Evolutionary conservation across 495 filamentous ascomycete species (phyloP).

Genomic region (Aspergillus egyptiacus): DNA sequence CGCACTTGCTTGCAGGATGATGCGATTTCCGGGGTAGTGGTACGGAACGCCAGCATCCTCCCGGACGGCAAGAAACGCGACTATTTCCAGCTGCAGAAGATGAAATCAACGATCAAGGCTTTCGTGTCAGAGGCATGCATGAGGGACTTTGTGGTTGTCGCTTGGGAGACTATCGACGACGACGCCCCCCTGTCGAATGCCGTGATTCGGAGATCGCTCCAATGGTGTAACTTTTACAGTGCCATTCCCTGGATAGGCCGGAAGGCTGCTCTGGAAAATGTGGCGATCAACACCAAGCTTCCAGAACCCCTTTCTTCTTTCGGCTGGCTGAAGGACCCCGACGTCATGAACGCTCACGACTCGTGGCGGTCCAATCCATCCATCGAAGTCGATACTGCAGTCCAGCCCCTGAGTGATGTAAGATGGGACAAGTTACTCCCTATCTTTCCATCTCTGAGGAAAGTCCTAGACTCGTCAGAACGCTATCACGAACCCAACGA

Average conservation of each 20-base stretch:
- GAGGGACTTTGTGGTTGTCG: slow-evolving; percentile 40
- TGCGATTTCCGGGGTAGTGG: slow-evolving; percentile 39
- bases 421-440: slow-evolving; percentile 27
- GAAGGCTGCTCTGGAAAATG: slow-evolving; percentile 36
- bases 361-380: slow-evolving; percentile 42
- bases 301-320: slow-evolving; percentile 48
- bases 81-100: slow-evolving; percentile 40
- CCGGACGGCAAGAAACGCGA: slow-evolving; percentile 43
- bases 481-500: slow-evolving; percentile 4
- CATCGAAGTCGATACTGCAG: slow-evolving; percentile 19
- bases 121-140: slow-evolving; percentile 50
- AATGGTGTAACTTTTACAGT: slow-evolving; percentile 54
- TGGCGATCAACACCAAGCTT: slow-evolving; percentile 29
- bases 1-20: slow-evolving; percentile 29
- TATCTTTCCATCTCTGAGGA: slow-evolving; percentile 26
- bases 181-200: slow-evolving; percentile 42
- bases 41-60: slow-evolving; percentile 47
- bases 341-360: slow-evolving; percentile 48
- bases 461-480: slow-evolving; percentile 25
- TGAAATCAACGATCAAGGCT: slow-evolving; percentile 45
- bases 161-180: slow-evolving; percentile 53
- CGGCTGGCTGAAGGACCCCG: slow-evolving; percentile 50
- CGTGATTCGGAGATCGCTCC: slow-evolving; percentile 45
- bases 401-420: slow-evolving; percentile 7
- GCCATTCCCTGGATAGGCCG: slow-evolving; percentile 47